A percentile compares a stretch with the other conserved stretches of the same genome.
These are phyloP conservation scores for Myxozyma udenii DNA, from an alignment of 805 yeast genomes.

Conservation along the genomic window DNA sequence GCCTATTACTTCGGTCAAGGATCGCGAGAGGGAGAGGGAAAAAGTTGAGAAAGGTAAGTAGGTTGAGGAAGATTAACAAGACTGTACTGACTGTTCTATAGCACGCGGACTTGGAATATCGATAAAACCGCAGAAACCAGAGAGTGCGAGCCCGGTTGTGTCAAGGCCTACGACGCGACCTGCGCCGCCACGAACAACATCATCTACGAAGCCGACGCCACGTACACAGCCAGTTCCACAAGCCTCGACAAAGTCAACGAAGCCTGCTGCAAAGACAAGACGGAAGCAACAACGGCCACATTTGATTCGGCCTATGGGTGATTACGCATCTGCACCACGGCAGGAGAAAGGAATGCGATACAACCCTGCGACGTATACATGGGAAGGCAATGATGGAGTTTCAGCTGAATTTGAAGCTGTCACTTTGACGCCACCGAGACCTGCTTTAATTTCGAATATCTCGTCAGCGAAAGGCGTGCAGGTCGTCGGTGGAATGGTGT, in stretches of 20 bases:
- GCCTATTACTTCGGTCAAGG: conserved; percentile 19
- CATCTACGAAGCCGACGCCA: too few relatives aligned
- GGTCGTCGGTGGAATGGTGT: conserved; percentile 55
- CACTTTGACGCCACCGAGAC: conserved; percentile 37
- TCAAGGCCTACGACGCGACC: neutral
- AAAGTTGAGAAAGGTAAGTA: neutral
- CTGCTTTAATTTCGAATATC: conserved; percentile 37
- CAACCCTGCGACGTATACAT: conserved; percentile 50
- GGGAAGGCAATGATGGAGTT: conserved; percentile 69
- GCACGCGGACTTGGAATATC: neutral
- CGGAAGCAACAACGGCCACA: conserved; percentile 27
- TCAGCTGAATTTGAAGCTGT: conserved; percentile 49
- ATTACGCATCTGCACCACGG: conserved; percentile 15
- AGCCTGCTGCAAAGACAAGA: too few relatives aligned
- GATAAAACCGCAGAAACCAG: too few relatives aligned
- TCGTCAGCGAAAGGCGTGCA: conserved; percentile 40
- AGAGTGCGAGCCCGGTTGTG: too few relatives aligned
- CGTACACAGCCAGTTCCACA: too few relatives aligned
- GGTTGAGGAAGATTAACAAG: neutral
- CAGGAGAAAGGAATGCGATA: conserved; percentile 47
- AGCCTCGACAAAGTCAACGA: too few relatives aligned
- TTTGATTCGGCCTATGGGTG: conserved; percentile 27
- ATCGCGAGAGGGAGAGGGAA: conserved; percentile 1
- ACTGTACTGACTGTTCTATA: neutral
- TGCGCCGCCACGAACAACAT: neutral